A percentile compares a stretch with the other conserved stretches of the same genome.
Conservation (phyloP, 768 basidiomycete species). For the Gyrodon lividus region DNA sequence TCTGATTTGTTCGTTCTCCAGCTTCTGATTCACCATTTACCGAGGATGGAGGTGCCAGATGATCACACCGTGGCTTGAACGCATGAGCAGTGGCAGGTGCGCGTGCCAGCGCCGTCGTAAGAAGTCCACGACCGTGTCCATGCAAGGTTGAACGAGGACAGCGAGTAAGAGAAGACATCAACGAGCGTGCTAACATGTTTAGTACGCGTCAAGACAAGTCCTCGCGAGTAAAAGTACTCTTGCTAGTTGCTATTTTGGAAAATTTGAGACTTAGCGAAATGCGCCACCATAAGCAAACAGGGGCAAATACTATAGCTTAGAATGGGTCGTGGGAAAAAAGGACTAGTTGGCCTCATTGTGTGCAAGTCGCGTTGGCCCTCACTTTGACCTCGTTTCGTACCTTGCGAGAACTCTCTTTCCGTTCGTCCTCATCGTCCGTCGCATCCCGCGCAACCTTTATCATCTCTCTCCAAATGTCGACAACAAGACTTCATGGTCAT, state of each 20-base stretch:
- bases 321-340: slow-evolving; percentile 21
- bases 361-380: slow-evolving; percentile 18
- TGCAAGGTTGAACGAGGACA: slow-evolving; percentile 17
- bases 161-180: slow-evolving; percentile 22
- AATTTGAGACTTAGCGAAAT: background rate
- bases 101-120: slow-evolving; percentile 8
- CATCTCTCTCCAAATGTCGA: slow-evolving; percentile 39
- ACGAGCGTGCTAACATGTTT: slow-evolving; percentile 14
- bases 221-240: too few species aligned
- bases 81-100: slow-evolving; percentile 9
- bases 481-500: slow-evolving; percentile 57
- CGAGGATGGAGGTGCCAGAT: background rate
- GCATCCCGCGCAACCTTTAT: slow-evolving; percentile 4
- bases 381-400: slow-evolving; percentile 18
- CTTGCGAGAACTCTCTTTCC: slow-evolving; percentile 8
- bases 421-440: slow-evolving; percentile 19
- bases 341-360: slow-evolving; percentile 23
- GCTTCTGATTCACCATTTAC: slow-evolving; percentile 4
- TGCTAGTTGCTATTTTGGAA: too few species aligned
- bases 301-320: slow-evolving; percentile 13
- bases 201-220: background rate
- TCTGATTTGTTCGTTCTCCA: slow-evolving; percentile 19
- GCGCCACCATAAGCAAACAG: slow-evolving; percentile 21
- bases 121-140: slow-evolving; percentile 14
- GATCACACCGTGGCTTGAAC: slow-evolving; percentile 8